Evolutionary conservation across 2,329 filamentous ascomycete genomes (phyloP), one percentile per base, ranked within the genome.

Genomic region (Neonectria ditissima): DNA sequence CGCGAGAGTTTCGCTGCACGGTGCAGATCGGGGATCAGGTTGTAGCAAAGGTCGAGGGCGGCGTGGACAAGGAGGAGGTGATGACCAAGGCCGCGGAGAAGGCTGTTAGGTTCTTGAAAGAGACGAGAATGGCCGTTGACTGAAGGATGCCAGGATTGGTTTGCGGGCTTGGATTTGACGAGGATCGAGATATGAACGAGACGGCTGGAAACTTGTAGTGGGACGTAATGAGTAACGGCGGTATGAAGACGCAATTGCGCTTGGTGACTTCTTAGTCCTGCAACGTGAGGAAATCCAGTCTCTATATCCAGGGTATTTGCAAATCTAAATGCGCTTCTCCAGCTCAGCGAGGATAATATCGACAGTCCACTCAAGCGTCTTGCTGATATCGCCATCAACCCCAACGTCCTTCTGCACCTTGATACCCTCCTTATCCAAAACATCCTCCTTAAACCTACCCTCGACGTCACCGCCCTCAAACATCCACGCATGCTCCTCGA

Each of bases 401-500:
- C 75, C 80, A 8, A 66, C 80, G 13, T 78, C 81, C 1, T 79
- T 77, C 61, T 87, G 84, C 16, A 85, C 86, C 65, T 78, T 71
- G 45, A 88, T 86, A 22, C 77, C 79, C 69, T 81, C 79, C 59
- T 75, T 75, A 24, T 68, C 65, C 69, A 87, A 76, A 51, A 84
- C 81, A 0, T 81, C 78, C 18, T 79, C 75, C 43, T 86, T 81
- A 10, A 89, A 74, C 50, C 79, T 73, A 0, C 86, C 86, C 70
- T 91, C 86, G 0, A 93, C 91, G 74, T 94, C 82, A 0, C 87
- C 90, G 8, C 81, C 80, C 67, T 89, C 79, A 75, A 97, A 96
- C 77, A 99, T 82, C 84, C 92, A 97, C 22, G 83, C 82, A 80
- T 98, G 94, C 72, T 93, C 88, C 56, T 86, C 83, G 4, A 92